Evolutionary conservation across 306 rosid genomes (phyloP).

Genomic region (Malus sieversii): DNA sequence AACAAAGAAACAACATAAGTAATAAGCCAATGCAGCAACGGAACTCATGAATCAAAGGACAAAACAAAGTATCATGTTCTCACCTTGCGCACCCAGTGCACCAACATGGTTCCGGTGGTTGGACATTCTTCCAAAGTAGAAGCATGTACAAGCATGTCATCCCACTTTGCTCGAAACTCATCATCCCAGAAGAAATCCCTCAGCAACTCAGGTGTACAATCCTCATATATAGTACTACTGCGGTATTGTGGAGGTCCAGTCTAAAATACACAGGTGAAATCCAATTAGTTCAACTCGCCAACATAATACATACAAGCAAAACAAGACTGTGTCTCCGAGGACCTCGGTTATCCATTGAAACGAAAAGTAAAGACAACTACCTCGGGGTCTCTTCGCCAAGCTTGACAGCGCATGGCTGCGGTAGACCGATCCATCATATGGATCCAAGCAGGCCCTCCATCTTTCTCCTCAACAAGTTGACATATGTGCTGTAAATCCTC

Average conservation of each 20-base stretch:
- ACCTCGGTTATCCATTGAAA: not conserved
- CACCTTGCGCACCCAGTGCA: slow-evolving; percentile 67
- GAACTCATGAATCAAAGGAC: not conserved
- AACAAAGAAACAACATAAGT: not conserved
- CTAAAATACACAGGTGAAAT: slow-evolving; percentile 20
- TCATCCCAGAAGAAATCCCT: slow-evolving; percentile 67
- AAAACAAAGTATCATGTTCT: not conserved
- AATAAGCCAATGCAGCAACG: not conserved
- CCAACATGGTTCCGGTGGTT: slow-evolving; percentile 42
- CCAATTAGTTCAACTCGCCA: slow-evolving; percentile 1
- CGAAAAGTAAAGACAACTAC: slow-evolving; percentile 10
- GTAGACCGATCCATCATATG: slow-evolving; percentile 95
- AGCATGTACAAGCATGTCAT: slow-evolving; percentile 46
- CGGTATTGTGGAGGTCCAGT: slow-evolving; percentile 57
- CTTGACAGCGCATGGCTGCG: slow-evolving; percentile 62
- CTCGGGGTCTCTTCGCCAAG: slow-evolving; percentile 57
- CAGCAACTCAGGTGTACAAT: slow-evolving; percentile 45
- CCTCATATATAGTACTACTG: slow-evolving; percentile 45
- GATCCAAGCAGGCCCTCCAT: slow-evolving; percentile 86
- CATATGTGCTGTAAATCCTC: slow-evolving; percentile 42
- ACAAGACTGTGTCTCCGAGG: not conserved
- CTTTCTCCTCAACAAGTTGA: slow-evolving; percentile 50
- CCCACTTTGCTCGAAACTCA: slow-evolving; percentile 46
- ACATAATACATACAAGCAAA: not conserved
- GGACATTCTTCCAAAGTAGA: slow-evolving; percentile 44